Evolutionary conservation across 2,329 filamentous ascomycete species (phyloP).

Genomic region (Ploettnerulaceae sp.): DNA sequence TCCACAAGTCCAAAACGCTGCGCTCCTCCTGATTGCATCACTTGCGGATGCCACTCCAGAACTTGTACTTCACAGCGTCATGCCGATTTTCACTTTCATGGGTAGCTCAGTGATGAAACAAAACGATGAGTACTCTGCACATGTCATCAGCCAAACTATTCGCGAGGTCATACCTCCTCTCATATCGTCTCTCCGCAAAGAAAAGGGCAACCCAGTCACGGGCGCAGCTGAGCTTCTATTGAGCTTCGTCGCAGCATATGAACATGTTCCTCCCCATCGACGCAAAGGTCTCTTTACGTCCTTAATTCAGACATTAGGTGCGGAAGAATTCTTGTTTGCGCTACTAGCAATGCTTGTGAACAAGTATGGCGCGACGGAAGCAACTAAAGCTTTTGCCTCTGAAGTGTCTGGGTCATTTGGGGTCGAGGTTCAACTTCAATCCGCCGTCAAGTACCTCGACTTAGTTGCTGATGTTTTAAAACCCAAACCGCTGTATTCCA

Average conservation of each 20-base stretch:
- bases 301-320: constrained; percentile 77
- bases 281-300: constrained; percentile 79
- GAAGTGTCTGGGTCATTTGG: constrained; percentile 70
- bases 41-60: constrained; percentile 86
- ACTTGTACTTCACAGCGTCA: constrained; percentile 89
- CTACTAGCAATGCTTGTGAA: constrained; percentile 88
- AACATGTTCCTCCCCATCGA: constrained; percentile 87
- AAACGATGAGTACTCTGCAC: constrained; percentile 93
- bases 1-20: constrained; percentile 89
- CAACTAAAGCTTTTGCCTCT: constrained; percentile 67
- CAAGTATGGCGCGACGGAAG: constrained; percentile 73
- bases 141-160: constrained; percentile 93
- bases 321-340: constrained; percentile 82
- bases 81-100: constrained; percentile 99
- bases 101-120: constrained; percentile 85
- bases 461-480: constrained; percentile 72
- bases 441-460: constrained; percentile 71
- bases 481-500: constrained; percentile 68
- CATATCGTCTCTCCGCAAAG: constrained; percentile 76
- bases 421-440: constrained; percentile 70
- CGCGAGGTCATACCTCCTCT: constrained; percentile 90
- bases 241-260: constrained; percentile 93
- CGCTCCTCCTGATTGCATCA: constrained; percentile 80
- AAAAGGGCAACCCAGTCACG: constrained; percentile 70
- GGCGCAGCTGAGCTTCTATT: constrained; percentile 86